Conservation (phyloP, 2,329 filamentous ascomycete species). For the Alternaria sp. region DNA sequence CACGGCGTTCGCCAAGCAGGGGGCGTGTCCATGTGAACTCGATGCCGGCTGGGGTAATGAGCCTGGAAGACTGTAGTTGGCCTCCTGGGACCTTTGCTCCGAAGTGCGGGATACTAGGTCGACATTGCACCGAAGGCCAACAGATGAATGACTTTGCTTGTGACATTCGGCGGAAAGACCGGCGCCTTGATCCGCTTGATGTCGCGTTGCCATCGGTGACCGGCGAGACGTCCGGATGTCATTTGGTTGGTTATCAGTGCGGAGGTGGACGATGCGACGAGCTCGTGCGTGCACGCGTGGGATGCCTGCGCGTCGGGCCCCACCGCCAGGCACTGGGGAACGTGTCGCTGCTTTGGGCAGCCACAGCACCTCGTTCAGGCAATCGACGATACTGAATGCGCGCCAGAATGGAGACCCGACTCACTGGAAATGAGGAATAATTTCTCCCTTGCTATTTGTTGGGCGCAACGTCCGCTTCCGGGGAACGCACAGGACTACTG, state of each 20-base stretch:
- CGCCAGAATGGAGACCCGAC: constrained; percentile 20
- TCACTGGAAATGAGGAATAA: constrained; percentile 17
- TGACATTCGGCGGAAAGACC: constrained; percentile 8
- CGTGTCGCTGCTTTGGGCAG: constrained; percentile 15
- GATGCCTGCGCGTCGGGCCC: constrained; percentile 9
- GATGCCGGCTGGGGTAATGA: constrained; percentile 26
- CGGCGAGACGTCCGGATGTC: constrained; percentile 8
- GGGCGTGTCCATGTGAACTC: constrained; percentile 42
- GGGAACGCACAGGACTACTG: constrained; percentile 17
- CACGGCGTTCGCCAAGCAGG: constrained; percentile 32
- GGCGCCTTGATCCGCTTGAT: constrained; percentile 7
- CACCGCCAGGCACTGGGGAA: constrained; percentile 20
- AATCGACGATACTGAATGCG: constrained; percentile 17
- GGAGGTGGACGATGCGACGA: constrained; percentile 16
- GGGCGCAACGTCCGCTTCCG: constrained; percentile 13
- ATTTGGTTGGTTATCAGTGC: constrained; percentile 12
- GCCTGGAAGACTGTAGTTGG: constrained; percentile 24
- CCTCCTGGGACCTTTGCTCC: constrained; percentile 14
- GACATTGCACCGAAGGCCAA: constrained; percentile 4
- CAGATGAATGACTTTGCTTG: constrained; percentile 8
- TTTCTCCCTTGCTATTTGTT: constrained; percentile 8
- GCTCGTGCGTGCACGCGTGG: constrained; percentile 12
- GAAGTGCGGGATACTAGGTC: constrained; percentile 11
- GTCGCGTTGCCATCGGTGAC: constrained; percentile 15
- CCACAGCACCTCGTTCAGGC: constrained; percentile 9